Evolutionary conservation across 345 rosid genomes (phyloP), one percentile per base, ranked within the genome.

Genomic region (Eucalyptus victrix): DNA sequence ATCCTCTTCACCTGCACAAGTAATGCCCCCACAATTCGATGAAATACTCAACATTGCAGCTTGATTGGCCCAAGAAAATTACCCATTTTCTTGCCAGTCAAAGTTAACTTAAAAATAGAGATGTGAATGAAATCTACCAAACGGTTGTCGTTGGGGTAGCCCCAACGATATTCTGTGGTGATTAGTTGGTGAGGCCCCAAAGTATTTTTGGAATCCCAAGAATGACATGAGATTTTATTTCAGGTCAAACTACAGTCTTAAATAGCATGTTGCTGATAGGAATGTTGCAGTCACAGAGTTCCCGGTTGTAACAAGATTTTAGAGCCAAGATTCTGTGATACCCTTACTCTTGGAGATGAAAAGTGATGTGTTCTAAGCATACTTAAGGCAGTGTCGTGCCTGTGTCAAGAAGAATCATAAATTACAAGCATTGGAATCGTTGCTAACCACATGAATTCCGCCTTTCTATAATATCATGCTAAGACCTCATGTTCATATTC

Each of bases 1-100:
- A 90, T 94, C 99, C 89, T 97, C 99, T 87, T 95, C 96, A 21
- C 99, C 99, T 96, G 96, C 94, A 95, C 37, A 67, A 26, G 60
- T 54, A 37, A 60, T 44, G 40, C 86, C 65, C 76, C 47, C 34
- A 88, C n/a, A 34, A 53, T 32, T 49, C 4, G 4, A 86, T 86
- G 87, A 47, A 86, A 86, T 47, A 86, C 56, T 28, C 23, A 1
- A 86, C 5, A 44, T 62, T 60, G 4, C 49, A 45, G 47, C 80
- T 30, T 28, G 37, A 34, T 87, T 40, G 34, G n/a, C 76, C 18
- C 24, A 34, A 60, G 88, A 28, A 56, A 56, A 53, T n/a, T 86
- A 42, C 45, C 62, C 54, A n/a, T 86, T 86, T 51, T 47, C 37
- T 47, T 86, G 83, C 83, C 47, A 40, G 83, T 76, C 24, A 76